phyloP scores from a whole-genome alignment of 2,329 filamentous ascomycete species.

The Claviceps arundinis region DNA sequence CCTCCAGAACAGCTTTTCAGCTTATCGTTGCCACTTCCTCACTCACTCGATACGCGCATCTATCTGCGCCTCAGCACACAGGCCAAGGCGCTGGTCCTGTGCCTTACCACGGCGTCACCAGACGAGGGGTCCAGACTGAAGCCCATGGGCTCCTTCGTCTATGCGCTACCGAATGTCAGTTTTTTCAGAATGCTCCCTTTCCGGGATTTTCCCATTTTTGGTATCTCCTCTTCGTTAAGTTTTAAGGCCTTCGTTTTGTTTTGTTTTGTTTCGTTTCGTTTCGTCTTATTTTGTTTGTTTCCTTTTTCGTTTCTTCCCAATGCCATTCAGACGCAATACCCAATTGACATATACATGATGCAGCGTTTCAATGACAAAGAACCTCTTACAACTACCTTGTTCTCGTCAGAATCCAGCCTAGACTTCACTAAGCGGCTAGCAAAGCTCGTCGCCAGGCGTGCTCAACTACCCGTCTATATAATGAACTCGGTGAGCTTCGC shows the following conservation, averaged over 20 bases:
- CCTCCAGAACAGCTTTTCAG: not conserved
- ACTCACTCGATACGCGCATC: slow-evolving; percentile 46
- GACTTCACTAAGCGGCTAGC: slow-evolving; percentile 82
- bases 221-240: not conserved
- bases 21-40: slow-evolving; percentile 46
- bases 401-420: slow-evolving; percentile 58
- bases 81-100: slow-evolving; percentile 44
- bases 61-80: slow-evolving; percentile 46
- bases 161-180: slow-evolving; percentile 74
- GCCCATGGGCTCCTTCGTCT: slow-evolving; percentile 79
- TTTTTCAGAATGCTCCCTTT: slow-evolving; percentile 27
- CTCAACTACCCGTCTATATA: slow-evolving; percentile 70
- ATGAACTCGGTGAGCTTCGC: slow-evolving; percentile 75
- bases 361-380: slow-evolving; percentile 42
- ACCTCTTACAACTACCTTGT: slow-evolving; percentile 67
- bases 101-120: slow-evolving; percentile 43
- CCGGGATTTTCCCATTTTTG: not conserved
- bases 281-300: not conserved
- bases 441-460: slow-evolving; percentile 64
- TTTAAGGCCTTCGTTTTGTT: not conserved
- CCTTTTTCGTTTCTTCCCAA: not conserved
- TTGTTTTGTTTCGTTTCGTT: not conserved
- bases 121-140: slow-evolving; percentile 37
- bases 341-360: not conserved
- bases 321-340: not conserved